phyloP scores from a whole-genome alignment of 768 basidiomycete genomes.

The Mycena kentingensis region DNA sequence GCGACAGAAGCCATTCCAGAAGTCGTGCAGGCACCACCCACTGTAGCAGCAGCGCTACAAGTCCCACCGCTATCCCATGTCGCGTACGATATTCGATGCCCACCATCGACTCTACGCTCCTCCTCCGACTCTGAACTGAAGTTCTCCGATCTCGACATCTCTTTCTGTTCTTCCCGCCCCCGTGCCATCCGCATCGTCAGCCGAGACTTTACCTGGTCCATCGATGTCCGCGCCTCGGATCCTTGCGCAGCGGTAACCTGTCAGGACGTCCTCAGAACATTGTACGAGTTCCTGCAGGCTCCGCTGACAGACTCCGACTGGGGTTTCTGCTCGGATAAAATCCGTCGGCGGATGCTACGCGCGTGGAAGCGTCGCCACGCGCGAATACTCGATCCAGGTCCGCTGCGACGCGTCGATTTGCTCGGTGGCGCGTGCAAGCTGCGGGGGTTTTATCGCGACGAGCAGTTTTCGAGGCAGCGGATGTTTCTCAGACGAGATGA shows the following conservation, averaged over 20 bases:
- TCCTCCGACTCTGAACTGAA: not conserved
- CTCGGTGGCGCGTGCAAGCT: conserved; percentile 11
- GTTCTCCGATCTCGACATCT: conserved; percentile 3
- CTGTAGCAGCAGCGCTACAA: conserved; percentile 2
- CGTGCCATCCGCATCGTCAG: conserved; percentile 9
- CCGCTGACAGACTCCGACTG: conserved; percentile 12
- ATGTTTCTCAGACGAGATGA: not conserved
- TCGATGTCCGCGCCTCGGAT: conserved; percentile 3
- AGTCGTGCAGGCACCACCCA: too few species aligned
- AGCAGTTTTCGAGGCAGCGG: conserved; percentile 1
- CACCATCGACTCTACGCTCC: conserved; percentile 5
- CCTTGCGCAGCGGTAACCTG: conserved; percentile 8
- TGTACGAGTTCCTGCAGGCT: conserved; percentile 7
- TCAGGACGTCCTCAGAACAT: conserved; percentile 1
- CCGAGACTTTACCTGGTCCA: conserved; percentile 13
- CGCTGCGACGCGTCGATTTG: conserved; percentile 14
- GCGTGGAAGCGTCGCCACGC: conserved; percentile 7
- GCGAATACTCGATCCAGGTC: not conserved
- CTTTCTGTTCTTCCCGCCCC: conserved; percentile 4
- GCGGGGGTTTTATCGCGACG: conserved; percentile 11
- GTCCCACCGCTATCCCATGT: conserved; percentile 12
- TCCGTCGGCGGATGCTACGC: conserved; percentile 3
- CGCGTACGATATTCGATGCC: conserved; percentile 9
- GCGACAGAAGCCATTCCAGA: too few species aligned
- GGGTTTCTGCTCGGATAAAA: conserved; percentile 10